Conservation (phyloP, 805 yeast species). For the Ogataea trehalophila region DNA sequence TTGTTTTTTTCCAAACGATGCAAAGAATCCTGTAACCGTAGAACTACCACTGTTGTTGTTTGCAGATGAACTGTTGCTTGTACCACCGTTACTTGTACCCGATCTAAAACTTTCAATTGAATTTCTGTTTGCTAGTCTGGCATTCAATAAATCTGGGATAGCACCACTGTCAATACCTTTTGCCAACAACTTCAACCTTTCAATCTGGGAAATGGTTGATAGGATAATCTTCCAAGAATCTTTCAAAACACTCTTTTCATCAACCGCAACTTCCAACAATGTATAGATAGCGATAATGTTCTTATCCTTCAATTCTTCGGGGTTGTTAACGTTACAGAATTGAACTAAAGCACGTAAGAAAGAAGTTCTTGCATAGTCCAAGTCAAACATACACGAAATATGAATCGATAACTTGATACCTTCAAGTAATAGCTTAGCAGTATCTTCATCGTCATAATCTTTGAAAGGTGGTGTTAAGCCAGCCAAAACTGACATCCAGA, state of each 20-base stretch:
- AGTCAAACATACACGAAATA: slow-evolving; percentile 77
- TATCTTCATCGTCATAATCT: slow-evolving; percentile 74
- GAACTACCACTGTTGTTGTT: slow-evolving; percentile 25
- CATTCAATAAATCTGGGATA: slow-evolving; percentile 80
- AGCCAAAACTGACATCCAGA: slow-evolving; percentile 97
- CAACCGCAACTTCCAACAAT: slow-evolving; percentile 68
- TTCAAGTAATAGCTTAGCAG: slow-evolving; percentile 66
- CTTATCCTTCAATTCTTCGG: slow-evolving; percentile 71
- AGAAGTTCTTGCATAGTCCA: slow-evolving; percentile 81
- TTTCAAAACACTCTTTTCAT: slow-evolving; percentile 71
- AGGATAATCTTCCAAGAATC: slow-evolving; percentile 83
- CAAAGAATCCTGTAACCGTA: slow-evolving; percentile 37
- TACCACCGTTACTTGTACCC: slow-evolving; percentile 18
- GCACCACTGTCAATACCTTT: slow-evolving; percentile 80
- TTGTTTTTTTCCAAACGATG: slow-evolving; percentile 46
- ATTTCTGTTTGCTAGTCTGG: slow-evolving; percentile 55
- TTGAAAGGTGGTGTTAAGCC: slow-evolving; percentile 92
- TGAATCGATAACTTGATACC: slow-evolving; percentile 81
- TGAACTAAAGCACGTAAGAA: slow-evolving; percentile 88
- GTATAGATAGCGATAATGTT: slow-evolving; percentile 77
- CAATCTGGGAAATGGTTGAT: slow-evolving; percentile 82
- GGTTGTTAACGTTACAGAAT: slow-evolving; percentile 74
- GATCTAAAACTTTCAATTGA: slow-evolving; percentile 53
- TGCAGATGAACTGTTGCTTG: background rate
- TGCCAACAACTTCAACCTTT: slow-evolving; percentile 81